A percentile compares a stretch with the other conserved stretches of the same genome.
These are phyloP conservation scores for Papilionanthe hybrid DNA, from an alignment of 116 monocot species.

Conservation along the genomic window DNA sequence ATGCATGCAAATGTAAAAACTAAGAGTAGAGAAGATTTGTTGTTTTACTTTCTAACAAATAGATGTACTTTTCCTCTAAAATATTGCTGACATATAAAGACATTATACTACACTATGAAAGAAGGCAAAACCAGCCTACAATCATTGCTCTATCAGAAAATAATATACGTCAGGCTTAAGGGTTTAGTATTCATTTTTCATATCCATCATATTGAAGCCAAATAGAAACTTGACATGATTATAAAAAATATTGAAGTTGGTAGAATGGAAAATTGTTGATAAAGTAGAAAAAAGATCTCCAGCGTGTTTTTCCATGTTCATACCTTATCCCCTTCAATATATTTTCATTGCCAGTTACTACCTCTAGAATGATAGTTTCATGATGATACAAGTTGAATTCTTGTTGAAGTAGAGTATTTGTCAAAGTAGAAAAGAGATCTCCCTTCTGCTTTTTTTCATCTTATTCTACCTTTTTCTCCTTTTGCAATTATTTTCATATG, in stretches of 20 bases:
- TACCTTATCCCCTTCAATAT: background rate
- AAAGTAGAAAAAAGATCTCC: background rate
- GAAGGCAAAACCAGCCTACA: background rate
- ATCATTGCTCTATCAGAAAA: conserved; percentile 2
- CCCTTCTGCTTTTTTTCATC: too few relatives aligned
- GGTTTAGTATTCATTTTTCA: background rate
- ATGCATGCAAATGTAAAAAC: background rate
- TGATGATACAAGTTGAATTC: too few relatives aligned
- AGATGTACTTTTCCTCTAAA: background rate
- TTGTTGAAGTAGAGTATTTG: too few relatives aligned
- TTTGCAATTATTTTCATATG: background rate
- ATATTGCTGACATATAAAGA: background rate
- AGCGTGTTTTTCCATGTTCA: background rate
- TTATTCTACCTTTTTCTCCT: background rate
- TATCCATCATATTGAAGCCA: background rate
- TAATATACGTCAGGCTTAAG: background rate
- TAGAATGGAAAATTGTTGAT: too few relatives aligned
- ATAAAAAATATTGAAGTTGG: background rate
- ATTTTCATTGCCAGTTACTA: too few relatives aligned
- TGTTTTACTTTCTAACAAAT: too few relatives aligned
- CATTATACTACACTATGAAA: background rate
- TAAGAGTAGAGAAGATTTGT: too few relatives aligned
- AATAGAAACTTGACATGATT: background rate
- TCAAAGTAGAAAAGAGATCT: too few relatives aligned
- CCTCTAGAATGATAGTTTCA: too few relatives aligned